Base-by-base conservation (phyloP, 192 early-diverging fungal genomes). In the Cetraspora pellucida region DNA sequence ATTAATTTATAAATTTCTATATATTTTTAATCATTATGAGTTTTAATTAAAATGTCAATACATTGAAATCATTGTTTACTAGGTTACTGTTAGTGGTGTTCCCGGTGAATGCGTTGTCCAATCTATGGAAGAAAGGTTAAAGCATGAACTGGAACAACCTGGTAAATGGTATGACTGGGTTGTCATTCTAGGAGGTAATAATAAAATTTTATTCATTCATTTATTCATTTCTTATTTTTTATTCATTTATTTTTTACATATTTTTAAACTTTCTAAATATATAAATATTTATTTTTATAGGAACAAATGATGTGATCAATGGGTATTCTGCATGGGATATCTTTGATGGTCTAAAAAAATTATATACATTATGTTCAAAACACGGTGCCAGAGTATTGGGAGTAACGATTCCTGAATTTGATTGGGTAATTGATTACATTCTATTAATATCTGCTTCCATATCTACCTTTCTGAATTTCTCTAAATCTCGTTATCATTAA, bases 141-240 rank as follows among this genome's bases (percentile, higher is more conserved):
- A 75, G 43, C 30, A 37, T 50, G 73, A 75, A 63, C 46, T 75
- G 10, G 73, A 75, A 75, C 73, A 75, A 63, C 73, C 73, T 13
- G 73, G 73, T 10, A 75, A 75, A 75, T 75, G 73, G 73, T 75
- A 75, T 17, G 73, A 75, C 17, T 75, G 73, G 73, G 59, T 75
- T 28, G 60, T 75, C 37, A 75, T 75, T 21, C 59, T 75, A 19
- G 73, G 73, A 63, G 73, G 68, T 70, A 70, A 49, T 47, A 27
- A 16, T 47, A 14, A 46, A 11, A 25, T 17, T 70, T 69, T 61
- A 23, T 61, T 52, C 19, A 19, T 61, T 61, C 23, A 61, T 61
- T 17, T 61, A 61, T 61, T 61, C 37, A 37, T 23, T 13, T 0
- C 8, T 8, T 8, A 23, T 61, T 61, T 7, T 19, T 30, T 14